A percentile compares a stretch with the other conserved stretches of the same genome.
phyloP scores from a whole-genome alignment of 345 rosid species.

The Barbarea vulgaris region DNA sequence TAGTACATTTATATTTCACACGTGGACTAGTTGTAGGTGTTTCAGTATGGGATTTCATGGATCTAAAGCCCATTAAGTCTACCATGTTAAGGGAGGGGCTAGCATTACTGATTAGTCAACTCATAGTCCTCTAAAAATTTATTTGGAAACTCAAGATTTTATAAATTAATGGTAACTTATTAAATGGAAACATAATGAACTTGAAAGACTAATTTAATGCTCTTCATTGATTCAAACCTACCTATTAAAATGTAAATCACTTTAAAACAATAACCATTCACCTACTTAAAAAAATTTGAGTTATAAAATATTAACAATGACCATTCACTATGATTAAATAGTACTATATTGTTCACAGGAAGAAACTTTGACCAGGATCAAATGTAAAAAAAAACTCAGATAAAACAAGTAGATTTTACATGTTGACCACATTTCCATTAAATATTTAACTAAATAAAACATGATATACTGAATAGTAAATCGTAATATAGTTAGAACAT shows the following conservation, averaged over 20 bases:
- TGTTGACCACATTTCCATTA: background rate
- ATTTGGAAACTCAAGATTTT: background rate
- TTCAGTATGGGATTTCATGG: background rate
- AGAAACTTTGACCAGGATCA: background rate
- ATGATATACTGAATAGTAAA: too few relatives aligned
- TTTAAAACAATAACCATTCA: background rate
- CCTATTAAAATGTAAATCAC: background rate
- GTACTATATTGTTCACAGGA: background rate
- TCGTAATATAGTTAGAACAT: background rate
- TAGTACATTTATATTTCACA: background rate
- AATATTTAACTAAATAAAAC: too few relatives aligned
- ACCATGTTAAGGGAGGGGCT: background rate
- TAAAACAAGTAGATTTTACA: background rate
- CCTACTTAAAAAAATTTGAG: background rate
- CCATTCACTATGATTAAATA: background rate
- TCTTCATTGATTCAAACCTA: background rate
- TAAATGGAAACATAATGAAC: background rate
- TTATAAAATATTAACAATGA: background rate
- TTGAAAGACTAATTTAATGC: background rate
- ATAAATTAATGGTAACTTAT: background rate
- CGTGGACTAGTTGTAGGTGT: background rate
- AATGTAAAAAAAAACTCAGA: background rate
- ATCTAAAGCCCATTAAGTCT: conserved; percentile 9
- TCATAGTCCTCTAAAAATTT: background rate
- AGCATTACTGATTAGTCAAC: conserved; percentile 16